A percentile compares a stretch with the other conserved stretches of the same genome.
These are phyloP conservation scores for Fomitopsis schrenkii DNA, from an alignment of 1,284 basidiomycete species.

Conservation along the genomic window DNA sequence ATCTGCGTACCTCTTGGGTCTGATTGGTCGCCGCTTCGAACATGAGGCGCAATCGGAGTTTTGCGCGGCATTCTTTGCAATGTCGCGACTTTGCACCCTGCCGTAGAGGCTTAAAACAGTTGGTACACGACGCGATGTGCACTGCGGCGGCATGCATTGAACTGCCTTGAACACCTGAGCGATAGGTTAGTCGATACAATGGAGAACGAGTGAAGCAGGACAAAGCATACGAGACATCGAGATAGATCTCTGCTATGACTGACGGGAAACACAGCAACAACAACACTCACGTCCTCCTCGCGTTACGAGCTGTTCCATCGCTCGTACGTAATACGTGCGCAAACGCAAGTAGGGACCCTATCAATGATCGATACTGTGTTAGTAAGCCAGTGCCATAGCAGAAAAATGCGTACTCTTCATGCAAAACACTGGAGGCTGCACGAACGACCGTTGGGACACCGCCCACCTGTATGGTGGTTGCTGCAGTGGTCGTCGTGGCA, in stretches of 20 bases:
- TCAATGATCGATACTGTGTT: background rate
- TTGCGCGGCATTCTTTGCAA: background rate
- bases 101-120: background rate
- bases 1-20: background rate
- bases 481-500: background rate
- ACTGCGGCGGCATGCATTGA: background rate
- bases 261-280: background rate
- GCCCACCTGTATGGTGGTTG: background rate
- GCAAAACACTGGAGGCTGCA: background rate
- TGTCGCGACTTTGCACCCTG: background rate
- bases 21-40: background rate
- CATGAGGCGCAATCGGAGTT: background rate
- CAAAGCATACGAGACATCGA: background rate
- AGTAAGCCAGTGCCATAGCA: background rate
- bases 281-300: background rate
- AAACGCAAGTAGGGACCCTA: background rate
- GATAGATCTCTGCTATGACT: background rate
- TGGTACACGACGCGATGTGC: background rate
- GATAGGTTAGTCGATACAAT: background rate
- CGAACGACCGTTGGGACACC: background rate
- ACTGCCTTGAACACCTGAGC: background rate
- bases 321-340: background rate
- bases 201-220: background rate
- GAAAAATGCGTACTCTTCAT: background rate
- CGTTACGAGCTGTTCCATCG: background rate